Evolutionary conservation across 2,329 filamentous ascomycete genomes (phyloP), one percentile per base, ranked within the genome.

Genomic region (Aspergillus ochraceoroseus): DNA sequence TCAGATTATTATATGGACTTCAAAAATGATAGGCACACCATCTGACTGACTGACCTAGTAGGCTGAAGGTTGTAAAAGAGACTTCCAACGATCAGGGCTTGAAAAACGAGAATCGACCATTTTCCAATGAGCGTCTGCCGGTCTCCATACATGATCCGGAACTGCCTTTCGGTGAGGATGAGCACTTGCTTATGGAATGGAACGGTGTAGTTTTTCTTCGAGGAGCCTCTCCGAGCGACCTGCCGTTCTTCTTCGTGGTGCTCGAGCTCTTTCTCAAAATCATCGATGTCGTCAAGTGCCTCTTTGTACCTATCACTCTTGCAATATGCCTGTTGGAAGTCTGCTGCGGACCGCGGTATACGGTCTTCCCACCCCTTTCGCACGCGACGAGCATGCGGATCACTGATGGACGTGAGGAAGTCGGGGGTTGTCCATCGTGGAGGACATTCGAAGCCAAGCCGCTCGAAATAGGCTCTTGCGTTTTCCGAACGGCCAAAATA

Each of bases 351-450:
- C 11, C 73, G 65, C 0, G 79, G 77, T 18, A 77, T 71, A 3
- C 70, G 70, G 47, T 77, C 58, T 54, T 82, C 75, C 61, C 71
- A 81, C 2, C 76, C 79, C 11, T 71, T 57, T 27, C 70, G 71
- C 12, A 80, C 59, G 20, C 75, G 66, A 20, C 80, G 70, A 44
- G 81, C 80, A 39, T 78, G 68, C 1, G 73, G 67, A 29, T 77
- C 76, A 5, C 80, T 87, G 55, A 89, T 80, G 2, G 82, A 86
- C 0, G 85, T 89, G 22, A 89, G 65, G 62, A 89, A 90, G 59
- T 90, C 85, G 3, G 79, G 80, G 0, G 81, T 82, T 0, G 83
- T 87, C 74, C 82, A 79, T 9, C 84, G 75, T 14, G 79, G 73
- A 0, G 84, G 83, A 54, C 83, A 86, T 11, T 77, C 70, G 51